A percentile compares a stretch with the other conserved stretches of the same genome.
Conservation (phyloP, 257 asterid species). For the Forsythia viridissima region DNA sequence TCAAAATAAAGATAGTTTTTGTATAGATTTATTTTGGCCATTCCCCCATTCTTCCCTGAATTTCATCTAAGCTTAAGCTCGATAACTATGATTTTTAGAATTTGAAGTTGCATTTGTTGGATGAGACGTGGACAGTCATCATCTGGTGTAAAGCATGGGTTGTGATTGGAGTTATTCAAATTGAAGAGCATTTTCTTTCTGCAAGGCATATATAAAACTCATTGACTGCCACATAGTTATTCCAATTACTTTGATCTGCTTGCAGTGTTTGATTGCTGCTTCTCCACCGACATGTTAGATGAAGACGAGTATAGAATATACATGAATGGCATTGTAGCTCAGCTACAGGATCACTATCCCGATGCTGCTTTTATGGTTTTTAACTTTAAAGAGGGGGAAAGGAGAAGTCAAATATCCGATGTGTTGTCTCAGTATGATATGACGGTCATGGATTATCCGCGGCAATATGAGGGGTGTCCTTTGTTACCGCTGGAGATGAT, state of each 20-base stretch:
- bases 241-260: slow-evolving; percentile 27
- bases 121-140: not conserved
- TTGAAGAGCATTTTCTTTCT: not conserved
- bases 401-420: slow-evolving; percentile 90
- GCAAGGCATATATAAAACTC: not conserved
- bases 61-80: not conserved
- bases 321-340: slow-evolving; percentile 94
- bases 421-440: slow-evolving; percentile 87
- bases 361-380: slow-evolving; percentile 99
- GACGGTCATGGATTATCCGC: slow-evolving; percentile 99
- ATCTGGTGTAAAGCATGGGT: not conserved
- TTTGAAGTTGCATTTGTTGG: not conserved
- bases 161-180: not conserved
- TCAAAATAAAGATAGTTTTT: not conserved
- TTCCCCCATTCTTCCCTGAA: not conserved
- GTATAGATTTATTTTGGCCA: not conserved
- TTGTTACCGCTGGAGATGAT: slow-evolving; percentile 92
- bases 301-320: slow-evolving; percentile 87
- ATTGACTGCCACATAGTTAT: slow-evolving; percentile 9
- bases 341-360: slow-evolving; percentile 94
- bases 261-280: slow-evolving; percentile 98
- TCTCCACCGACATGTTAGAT: slow-evolving; percentile 86
- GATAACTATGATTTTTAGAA: not conserved
- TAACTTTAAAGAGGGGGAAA: slow-evolving; percentile 88
- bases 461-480: slow-evolving; percentile 92